Conservation (phyloP, 441 rosid species). For the Erodium moschatum region DNA sequence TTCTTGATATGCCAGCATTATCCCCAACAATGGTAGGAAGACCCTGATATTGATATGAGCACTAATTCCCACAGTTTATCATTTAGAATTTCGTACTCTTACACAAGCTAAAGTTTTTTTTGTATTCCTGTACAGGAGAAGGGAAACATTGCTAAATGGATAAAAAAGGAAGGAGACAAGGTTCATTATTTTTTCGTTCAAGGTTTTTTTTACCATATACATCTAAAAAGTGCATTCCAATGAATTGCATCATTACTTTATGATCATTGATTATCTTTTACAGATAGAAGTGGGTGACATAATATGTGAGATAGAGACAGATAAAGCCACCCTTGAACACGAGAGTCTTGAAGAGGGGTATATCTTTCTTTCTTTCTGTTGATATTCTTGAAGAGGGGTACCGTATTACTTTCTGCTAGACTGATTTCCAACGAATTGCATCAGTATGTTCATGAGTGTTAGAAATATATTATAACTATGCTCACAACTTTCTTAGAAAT, state of each 20-base stretch:
- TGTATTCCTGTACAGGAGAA: conserved; percentile 49
- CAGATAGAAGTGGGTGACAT: conserved; percentile 97
- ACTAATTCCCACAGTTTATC: conserved; percentile 13
- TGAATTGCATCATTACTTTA: conserved; percentile 13
- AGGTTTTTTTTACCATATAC: not conserved
- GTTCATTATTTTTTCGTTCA: conserved; percentile 29
- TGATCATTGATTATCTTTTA: conserved; percentile 16
- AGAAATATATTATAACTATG: not conserved
- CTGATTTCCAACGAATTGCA: too few species aligned
- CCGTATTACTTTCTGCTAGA: too few species aligned
- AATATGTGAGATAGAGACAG: conserved; percentile 95
- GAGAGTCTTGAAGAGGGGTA: conserved; percentile 98
- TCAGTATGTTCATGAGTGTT: not conserved
- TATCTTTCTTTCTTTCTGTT: conserved; percentile 20
- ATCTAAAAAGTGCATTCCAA: conserved; percentile 8
- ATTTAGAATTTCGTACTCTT: conserved; percentile 16
- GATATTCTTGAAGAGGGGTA: not conserved
- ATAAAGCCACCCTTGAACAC: conserved; percentile 94
- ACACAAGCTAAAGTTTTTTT: conserved; percentile 20
- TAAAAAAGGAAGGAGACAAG: conserved; percentile 95
- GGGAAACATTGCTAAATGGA: conserved; percentile 83
- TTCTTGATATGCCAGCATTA: conserved; percentile 92
- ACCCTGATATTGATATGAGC: conserved; percentile 19
- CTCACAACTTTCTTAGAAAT: not conserved
- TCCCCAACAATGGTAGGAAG: conserved; percentile 90